Percentiles rank a stretch among this genome's conserved stretches.
Conservation (phyloP, 495 filamentous ascomycete genomes). For the Aspergillus campestris region DNA sequence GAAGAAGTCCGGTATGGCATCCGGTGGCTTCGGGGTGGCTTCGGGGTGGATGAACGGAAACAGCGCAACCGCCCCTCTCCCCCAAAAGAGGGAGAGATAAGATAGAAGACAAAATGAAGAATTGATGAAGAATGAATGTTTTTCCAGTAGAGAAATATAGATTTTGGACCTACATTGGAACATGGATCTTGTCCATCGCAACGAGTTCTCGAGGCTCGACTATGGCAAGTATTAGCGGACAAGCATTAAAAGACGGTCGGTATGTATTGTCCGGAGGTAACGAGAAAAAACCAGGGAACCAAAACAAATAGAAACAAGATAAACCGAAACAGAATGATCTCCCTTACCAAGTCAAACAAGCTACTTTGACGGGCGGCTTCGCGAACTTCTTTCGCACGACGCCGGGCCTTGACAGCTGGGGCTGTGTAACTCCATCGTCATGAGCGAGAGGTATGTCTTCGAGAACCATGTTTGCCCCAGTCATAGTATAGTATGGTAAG, state of each 20-base stretch:
- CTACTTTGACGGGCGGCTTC: conserved; percentile 55
- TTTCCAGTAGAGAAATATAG: background rate
- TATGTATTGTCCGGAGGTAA: too few relatives aligned
- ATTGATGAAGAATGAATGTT: background rate
- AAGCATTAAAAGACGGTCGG: too few relatives aligned
- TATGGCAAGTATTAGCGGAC: conserved; percentile 10
- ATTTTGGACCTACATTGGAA: conserved; percentile 39
- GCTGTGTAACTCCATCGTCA: conserved; percentile 14
- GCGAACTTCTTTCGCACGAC: conserved; percentile 40
- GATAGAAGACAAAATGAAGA: background rate
- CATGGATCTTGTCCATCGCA: conserved; percentile 51
- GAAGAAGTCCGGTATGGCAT: too few relatives aligned
- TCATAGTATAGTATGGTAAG: background rate
- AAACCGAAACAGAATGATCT: conserved; percentile 1
- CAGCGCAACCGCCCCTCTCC: too few relatives aligned
- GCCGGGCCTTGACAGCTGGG: conserved; percentile 12
- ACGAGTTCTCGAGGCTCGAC: conserved; percentile 49
- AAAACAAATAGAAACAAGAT: background rate
- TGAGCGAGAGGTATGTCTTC: conserved; percentile 6
- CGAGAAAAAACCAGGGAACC: background rate
- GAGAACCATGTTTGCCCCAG: conserved; percentile 13
- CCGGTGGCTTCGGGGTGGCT: too few relatives aligned
- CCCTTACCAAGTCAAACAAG: conserved; percentile 53
- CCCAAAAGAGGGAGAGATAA: too few relatives aligned
- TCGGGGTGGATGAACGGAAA: too few relatives aligned